These are phyloP conservation scores for Lachnellula suecica DNA, from an alignment of 2,329 filamentous ascomycete species.

Conservation along the genomic window DNA sequence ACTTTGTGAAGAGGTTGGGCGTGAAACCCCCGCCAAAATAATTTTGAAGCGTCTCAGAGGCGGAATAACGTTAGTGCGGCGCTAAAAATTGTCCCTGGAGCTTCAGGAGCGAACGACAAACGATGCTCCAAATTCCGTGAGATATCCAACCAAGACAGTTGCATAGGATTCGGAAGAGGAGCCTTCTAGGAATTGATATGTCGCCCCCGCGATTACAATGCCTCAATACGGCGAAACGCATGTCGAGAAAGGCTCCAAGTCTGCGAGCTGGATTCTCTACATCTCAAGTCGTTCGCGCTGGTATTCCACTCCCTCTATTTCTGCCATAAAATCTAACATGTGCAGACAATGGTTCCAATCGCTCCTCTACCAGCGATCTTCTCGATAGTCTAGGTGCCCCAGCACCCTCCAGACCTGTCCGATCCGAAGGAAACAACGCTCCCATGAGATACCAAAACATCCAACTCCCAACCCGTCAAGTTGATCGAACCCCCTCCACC, in stretches of 20 bases:
- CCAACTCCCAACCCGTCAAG: not conserved
- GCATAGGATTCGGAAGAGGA: too few species aligned
- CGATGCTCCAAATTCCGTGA: too few species aligned
- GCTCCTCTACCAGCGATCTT: slow-evolving; percentile 4
- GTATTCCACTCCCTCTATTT: slow-evolving; percentile 13
- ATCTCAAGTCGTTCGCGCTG: slow-evolving; percentile 19
- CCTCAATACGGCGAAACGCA: slow-evolving; percentile 21
- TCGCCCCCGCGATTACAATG: slow-evolving; percentile 31
- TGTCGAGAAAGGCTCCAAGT: slow-evolving; percentile 8
- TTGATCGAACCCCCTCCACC: not conserved
- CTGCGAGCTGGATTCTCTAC: slow-evolving; percentile 28
- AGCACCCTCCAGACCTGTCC: not conserved
- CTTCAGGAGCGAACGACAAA: slow-evolving; percentile 1
- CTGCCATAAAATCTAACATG: slow-evolving; percentile 3
- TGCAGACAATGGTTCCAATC: slow-evolving; percentile 6
- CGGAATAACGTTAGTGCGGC: slow-evolving; percentile 20
- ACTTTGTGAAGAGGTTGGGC: slow-evolving; percentile 4
- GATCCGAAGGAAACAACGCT: not conserved
- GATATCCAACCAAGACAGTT: not conserved
- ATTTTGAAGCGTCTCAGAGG: slow-evolving; percentile 7
- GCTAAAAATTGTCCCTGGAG: slow-evolving; percentile 12
- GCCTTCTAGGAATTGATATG: slow-evolving; percentile 17
- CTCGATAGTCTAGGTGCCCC: slow-evolving; percentile 6
- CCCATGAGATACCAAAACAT: not conserved
- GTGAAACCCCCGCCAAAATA: slow-evolving; percentile 17